phyloP scores from a whole-genome alignment of 2,329 filamentous ascomycete species.

The Drechslera avenae region DNA sequence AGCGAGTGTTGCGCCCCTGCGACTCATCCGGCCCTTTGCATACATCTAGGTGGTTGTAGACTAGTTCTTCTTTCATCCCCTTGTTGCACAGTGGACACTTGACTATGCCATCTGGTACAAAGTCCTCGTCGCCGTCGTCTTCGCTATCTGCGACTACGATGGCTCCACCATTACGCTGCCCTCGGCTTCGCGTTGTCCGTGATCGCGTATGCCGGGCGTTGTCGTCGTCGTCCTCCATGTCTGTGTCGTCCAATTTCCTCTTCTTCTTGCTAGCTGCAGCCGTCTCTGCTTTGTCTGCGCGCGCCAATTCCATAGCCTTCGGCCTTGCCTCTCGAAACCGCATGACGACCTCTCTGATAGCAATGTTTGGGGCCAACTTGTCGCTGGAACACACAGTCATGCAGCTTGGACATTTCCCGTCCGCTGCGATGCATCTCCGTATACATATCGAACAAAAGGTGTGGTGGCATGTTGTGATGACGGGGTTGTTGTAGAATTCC shows the following conservation, averaged over 20 bases:
- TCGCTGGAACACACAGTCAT: conserved; percentile 78
- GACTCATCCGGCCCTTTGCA: conserved; percentile 54
- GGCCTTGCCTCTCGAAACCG: conserved; percentile 72
- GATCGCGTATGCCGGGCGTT: conserved; percentile 44
- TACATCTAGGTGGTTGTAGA: conserved; percentile 81
- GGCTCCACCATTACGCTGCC: conserved; percentile 39
- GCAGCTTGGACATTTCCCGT: conserved; percentile 88
- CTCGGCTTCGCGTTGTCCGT: conserved; percentile 48
- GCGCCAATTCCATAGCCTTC: conserved; percentile 68
- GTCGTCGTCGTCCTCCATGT: conserved; percentile 50
- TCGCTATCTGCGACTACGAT: conserved; percentile 48
- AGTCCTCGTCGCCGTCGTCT: conserved; percentile 54
- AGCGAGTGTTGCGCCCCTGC: conserved; percentile 37
- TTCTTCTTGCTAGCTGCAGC: conserved; percentile 45
- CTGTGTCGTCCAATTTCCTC: conserved; percentile 57
- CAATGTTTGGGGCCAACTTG: conserved; percentile 82
- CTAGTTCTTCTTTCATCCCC: conserved; percentile 78
- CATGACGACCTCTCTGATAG: conserved; percentile 81
- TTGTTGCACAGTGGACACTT: conserved; percentile 80
- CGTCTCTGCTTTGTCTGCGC: conserved; percentile 43
- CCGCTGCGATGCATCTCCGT: conserved; percentile 77
- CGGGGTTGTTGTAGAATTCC: conserved; percentile 92
- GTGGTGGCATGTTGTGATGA: conserved; percentile 92
- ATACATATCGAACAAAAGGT: conserved; percentile 98
- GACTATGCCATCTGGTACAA: conserved; percentile 69